Evolutionary conservation across 164 flowering plant genomes (phyloP), one percentile per base, ranked within the genome.

Genomic region (Tetracentron sinense): DNA sequence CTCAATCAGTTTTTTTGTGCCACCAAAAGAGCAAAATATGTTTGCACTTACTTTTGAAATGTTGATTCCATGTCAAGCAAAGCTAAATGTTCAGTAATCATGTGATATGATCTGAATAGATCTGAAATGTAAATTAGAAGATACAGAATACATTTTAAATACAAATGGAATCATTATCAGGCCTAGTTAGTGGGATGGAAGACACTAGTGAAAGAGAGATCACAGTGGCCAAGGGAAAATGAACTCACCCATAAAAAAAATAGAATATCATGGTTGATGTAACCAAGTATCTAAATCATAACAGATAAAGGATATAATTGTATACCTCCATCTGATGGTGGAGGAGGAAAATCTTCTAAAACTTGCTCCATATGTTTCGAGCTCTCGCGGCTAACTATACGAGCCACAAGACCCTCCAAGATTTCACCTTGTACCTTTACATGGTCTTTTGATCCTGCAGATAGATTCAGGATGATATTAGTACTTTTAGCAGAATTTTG

Each of bases 341-440:
- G 86, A 44, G 73, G 77, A 63, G 90, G 88, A 67, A 72, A 80
- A 52, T 91, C 90, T 56, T 62, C 61, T 75, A 91, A 69, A 69
- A 88, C 87, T 60, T 82, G 76, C 71, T 86, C 82, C 85, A 94
- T 81, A 27, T 88, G 88, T 56, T 79, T 79, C 52, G 83, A 70
- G 79, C 97, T 91, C 60, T 83, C 89, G 65, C 59, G 86, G 72
- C 82, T 89, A 30, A 94, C 99, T 46, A 91, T 80, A 30, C 99
- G 99, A 60, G 96, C 96, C 61, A 94, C 99, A 64, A 94, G 87
- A 60, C 99, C 99, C 79, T 94, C 97, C 62, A 94, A 75, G 59
- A 94, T 94, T 77, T 94, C 99, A 60, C 99, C 97, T 73, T 94
- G 98, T 52, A 77, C 92, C 72, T 81, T 75, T 42, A 82, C 61